phyloP scores from a whole-genome alignment of 106 monocot genomes.

The Allium cepa region DNA sequence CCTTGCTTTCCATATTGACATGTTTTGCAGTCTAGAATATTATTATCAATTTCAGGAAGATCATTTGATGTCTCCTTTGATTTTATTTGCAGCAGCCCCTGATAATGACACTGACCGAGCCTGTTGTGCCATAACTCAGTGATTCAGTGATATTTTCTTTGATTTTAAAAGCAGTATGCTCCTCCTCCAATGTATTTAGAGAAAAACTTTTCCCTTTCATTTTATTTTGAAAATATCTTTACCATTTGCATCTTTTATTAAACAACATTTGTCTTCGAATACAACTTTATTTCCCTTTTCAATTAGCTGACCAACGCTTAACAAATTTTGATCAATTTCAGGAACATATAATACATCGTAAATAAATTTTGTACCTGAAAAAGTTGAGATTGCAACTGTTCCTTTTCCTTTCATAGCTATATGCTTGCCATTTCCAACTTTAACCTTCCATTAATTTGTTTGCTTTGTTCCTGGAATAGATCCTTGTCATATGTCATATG shows the following conservation, averaged over 20 bases:
- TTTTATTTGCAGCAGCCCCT: not conserved
- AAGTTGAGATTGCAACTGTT: not conserved
- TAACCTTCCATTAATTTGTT: not conserved
- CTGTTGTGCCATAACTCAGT: not conserved
- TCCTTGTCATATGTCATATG: too few relatives aligned
- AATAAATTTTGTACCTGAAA: not conserved
- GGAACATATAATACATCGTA: too few relatives aligned
- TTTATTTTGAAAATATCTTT: constrained; percentile 1
- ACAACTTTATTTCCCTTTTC: too few relatives aligned
- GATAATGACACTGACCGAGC: not conserved
- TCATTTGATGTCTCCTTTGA: not conserved
- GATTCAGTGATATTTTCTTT: constrained; percentile 3
- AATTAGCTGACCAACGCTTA: too few relatives aligned
- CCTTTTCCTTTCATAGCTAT: constrained; percentile 3
- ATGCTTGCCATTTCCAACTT: not conserved
- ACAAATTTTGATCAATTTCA: too few relatives aligned
- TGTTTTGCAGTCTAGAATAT: not conserved
- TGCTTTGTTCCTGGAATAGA: too few relatives aligned
- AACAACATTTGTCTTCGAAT: not conserved
- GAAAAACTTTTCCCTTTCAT: not conserved
- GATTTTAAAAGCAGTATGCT: constrained; percentile 4
- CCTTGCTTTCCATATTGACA: constrained; percentile 7
- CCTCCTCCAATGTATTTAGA: not conserved
- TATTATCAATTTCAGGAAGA: not conserved
- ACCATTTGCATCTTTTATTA: constrained; percentile 2